phyloP scores from a whole-genome alignment of 78 protist species.

The Chrysochromulina tobinii region DNA sequence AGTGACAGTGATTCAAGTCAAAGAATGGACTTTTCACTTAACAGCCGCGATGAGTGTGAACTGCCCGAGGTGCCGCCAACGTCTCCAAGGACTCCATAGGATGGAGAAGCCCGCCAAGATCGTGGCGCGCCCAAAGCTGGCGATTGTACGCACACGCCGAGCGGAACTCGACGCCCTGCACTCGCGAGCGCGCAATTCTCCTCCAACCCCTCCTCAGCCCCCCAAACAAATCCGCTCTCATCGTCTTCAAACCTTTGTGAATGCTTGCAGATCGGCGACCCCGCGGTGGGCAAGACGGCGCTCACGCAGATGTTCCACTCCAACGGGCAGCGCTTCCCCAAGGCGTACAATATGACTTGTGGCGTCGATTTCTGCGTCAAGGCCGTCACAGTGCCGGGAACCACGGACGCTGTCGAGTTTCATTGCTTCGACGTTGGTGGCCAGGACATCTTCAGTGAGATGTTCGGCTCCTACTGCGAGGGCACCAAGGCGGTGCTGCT shows the following conservation, averaged over 20 bases:
- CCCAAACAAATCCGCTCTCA: too few relatives aligned
- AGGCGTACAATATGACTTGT: slow-evolving; percentile 45
- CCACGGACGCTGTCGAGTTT: neutral
- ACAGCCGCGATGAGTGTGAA: too few relatives aligned
- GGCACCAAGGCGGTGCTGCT: neutral
- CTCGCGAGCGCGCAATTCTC: too few relatives aligned
- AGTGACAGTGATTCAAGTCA: too few relatives aligned
- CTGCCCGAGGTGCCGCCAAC: too few relatives aligned
- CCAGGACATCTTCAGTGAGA: slow-evolving; percentile 4
- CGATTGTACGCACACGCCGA: too few relatives aligned
- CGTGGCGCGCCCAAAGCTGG: too few relatives aligned
- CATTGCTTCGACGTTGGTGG: neutral
- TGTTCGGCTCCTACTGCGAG: neutral
- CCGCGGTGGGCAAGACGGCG: slow-evolving; percentile 45
- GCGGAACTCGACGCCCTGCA: too few relatives aligned
- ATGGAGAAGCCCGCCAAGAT: too few relatives aligned
- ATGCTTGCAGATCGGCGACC: slow-evolving; percentile 26
- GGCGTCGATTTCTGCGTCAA: slow-evolving; percentile 34
- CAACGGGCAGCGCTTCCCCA: slow-evolving; percentile 33
- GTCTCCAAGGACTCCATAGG: too few relatives aligned
- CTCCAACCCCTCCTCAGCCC: too few relatives aligned
- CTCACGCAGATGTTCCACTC: slow-evolving; percentile 39
- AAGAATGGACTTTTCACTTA: too few relatives aligned
- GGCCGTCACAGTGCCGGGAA: neutral
- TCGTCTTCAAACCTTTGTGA: neutral